Conservation (phyloP, 306 rosid species). For the Benincasa hispida region DNA sequence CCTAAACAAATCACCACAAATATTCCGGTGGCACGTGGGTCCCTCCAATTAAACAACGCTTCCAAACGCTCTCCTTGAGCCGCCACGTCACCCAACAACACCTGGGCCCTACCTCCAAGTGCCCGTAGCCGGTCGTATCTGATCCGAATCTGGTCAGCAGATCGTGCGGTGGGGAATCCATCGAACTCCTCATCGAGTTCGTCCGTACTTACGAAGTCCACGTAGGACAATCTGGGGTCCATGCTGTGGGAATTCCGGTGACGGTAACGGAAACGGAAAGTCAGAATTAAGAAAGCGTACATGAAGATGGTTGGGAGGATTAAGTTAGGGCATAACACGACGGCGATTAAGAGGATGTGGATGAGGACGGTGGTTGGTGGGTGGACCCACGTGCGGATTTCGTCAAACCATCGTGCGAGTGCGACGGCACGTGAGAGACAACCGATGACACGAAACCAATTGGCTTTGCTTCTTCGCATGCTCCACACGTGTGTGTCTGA, state of each 20-base stretch:
- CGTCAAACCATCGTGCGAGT: slow-evolving; percentile 42
- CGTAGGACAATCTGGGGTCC: slow-evolving; percentile 57
- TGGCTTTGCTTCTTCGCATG: slow-evolving; percentile 77
- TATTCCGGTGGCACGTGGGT: slow-evolving; percentile 77
- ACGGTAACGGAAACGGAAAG: slow-evolving; percentile 35
- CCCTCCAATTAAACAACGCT: slow-evolving; percentile 65
- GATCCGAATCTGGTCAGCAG: slow-evolving; percentile 33
- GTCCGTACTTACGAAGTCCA: slow-evolving; percentile 49
- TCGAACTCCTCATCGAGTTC: slow-evolving; percentile 89
- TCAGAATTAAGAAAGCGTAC: slow-evolving; percentile 51
- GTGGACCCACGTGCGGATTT: slow-evolving; percentile 61
- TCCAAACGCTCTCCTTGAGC: slow-evolving; percentile 86
- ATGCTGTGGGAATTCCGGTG: slow-evolving; percentile 28
- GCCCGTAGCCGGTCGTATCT: slow-evolving; percentile 67
- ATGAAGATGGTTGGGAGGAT: slow-evolving; percentile 61
- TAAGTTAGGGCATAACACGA: slow-evolving; percentile 42
- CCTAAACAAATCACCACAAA: slow-evolving; percentile 52
- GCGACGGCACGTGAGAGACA: slow-evolving; percentile 47
- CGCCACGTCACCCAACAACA: slow-evolving; percentile 63
- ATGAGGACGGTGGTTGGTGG: slow-evolving; percentile 54
- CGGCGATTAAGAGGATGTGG: slow-evolving; percentile 41
- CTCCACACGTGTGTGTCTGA: slow-evolving; percentile 73
- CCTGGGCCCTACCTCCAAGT: slow-evolving; percentile 73
- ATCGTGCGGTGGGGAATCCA: slow-evolving; percentile 46
- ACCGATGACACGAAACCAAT: slow-evolving; percentile 54